Evolutionary conservation across 257 asterid species (phyloP), one percentile per base, ranked within the genome.

Genomic region (Dorcoceras hygrometricum): DNA sequence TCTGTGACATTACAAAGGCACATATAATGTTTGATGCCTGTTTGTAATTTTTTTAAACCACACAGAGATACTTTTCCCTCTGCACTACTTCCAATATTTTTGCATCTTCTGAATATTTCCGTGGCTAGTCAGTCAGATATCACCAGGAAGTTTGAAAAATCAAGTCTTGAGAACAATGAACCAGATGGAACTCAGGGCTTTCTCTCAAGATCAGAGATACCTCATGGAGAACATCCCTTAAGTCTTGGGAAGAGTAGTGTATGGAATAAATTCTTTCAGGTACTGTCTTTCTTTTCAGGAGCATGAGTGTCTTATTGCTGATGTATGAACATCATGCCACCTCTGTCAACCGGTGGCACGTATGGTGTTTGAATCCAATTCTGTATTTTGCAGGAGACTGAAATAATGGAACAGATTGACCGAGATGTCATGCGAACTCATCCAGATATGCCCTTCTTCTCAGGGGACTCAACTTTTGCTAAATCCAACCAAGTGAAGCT

Each of bases 401-500:
- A 93, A 83, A 82, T 93, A 53, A 86, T 86, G 31, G 97, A 93
- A 80, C 97, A 93, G 83, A 93, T 93, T 65, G 90, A 89, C 77
- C 83, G 98, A 31, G 98, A 93, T 89, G 98, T 93, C 75, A 83
- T 82, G 87, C 97, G 96, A 56, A 93, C 98, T 32, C 98, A 92
- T 87, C 98, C 98, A 51, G 98, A 86, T 77, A 80, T 92, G 82
- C 86, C 90, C 71, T 93, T 90, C 73, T 93, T 93, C 83, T 93
- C 96, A 4, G 98, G 96, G 75, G 96, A 93, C 77, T 81, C 96
- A 18, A 53, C 79, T 57, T 75, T 76, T 65, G 96, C 98, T 59
- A 89, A 83, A 80, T 84, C 85, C 70, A 92, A 86, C 75, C 97
- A 86, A 80, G 98, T 93, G 68, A 74, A 74, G 23, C 62, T 25